Base-by-base conservation (phyloP, 352 stramenopile genomes). In the Phytopythium aichiense region DNA sequence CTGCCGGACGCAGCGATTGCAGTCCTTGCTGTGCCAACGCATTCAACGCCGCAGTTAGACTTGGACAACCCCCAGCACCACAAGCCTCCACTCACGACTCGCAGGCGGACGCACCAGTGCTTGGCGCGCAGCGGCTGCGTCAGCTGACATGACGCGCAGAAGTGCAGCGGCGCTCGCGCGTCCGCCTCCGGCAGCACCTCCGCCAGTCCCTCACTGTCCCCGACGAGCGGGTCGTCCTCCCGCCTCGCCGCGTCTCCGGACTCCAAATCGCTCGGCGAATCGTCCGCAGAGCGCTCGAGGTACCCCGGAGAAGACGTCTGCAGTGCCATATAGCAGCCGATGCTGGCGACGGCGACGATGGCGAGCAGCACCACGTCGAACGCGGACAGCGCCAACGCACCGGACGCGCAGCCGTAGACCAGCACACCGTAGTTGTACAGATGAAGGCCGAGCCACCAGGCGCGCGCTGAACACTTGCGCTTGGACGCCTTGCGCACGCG, bases 361-460 rank as follows among this genome's bases (percentile, higher is more conserved):
- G 81, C 37, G 20, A 72, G 64, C 20, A 76, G 56, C 46, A 74
- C 68, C 23, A 89, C 78, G 20, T 84, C 70, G 52, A 61, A 51
- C n/a, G 61, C 76, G n/a, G 72, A 58, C 40, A 81, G 67, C 50
- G 50, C 51, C 50, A 69, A 54, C 22, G 64, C 64, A 18, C 64
- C 68, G 18, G 87, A 68, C 43, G 72, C 60, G 23, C 66, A 66
- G 16, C 57, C 71, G 53, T 86, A 69, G 28, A 77, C 62, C 38
- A 88, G 71, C 50, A 61, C 66, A 2, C 22, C 66, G 63, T 91
- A 93, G 56, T 73, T 77, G 45, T 84, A 87, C 8, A 82, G 61
- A 38, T 93, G 84, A 13, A 91, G 65, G 1, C 65, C 70, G 15
- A 91, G 42, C 81, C 84, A 93, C 84, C 81, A 93, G 1, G 72